Evolutionary conservation across 2,329 filamentous ascomycete genomes (phyloP), one percentile per base, ranked within the genome.

Genomic region (Fusarium sp.): DNA sequence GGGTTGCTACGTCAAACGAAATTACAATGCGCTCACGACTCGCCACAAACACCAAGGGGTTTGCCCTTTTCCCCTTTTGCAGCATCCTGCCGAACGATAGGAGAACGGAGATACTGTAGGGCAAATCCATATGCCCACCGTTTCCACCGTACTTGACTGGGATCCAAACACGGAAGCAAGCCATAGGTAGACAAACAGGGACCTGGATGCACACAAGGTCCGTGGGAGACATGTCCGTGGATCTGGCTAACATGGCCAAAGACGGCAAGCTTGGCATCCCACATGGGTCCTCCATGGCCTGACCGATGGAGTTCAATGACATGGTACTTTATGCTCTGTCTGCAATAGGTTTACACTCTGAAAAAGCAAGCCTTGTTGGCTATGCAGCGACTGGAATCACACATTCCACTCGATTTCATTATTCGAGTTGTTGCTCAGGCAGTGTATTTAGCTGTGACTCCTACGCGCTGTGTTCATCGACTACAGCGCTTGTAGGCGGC

Each of bases 1-100:
- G 62, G 67, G 67, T 67, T 70, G 46, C 67, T 64, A 68, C 67
- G 28, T 63, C 39, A 66, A 66, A 65, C 3, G 62, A 70, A 38
- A 70, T 70, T 64, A 52, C 58, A 45, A 60, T 60, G 43, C 43
- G 15, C 22, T 28, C 24, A 26, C 24, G 24, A 19, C 28, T 31
- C 28, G 28, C 28, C 28, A 31, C 28, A 31, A 31, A 17, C 33
- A 52, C 31, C 47, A 40, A 47, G 60, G 50, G 21, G 39, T 24
- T 46, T 17, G 50, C 34, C 44, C 54, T 28, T 49, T 62, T 69
- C 56, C 62, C 51, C 33, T 57, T 72, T 67, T 42, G 57, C 53
- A 65, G 45, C 47, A 57, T 62, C 43, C n/a, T 46, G 51, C 61
- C 59, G 53, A 53, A 36, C 21, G 43, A 34, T 65, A 58, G 39